Conservation (phyloP, 257 asterid genomes). For the Nicotiana paniculata region DNA sequence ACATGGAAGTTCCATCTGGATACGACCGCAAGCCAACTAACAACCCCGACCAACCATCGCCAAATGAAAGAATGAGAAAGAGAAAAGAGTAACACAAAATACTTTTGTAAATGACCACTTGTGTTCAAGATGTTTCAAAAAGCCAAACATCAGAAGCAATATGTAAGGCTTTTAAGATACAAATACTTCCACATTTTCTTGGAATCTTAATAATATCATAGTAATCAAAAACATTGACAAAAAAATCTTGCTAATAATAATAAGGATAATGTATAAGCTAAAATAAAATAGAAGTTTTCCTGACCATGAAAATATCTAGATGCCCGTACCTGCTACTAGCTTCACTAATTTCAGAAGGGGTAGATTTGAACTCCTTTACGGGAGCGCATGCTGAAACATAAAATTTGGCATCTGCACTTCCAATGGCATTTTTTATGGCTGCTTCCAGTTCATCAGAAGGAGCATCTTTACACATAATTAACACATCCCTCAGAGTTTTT, state of each 20-base stretch:
- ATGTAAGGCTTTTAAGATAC: neutral
- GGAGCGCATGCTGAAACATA: conserved; percentile 40
- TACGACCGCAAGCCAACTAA: neutral
- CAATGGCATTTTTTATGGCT: conserved; percentile 46
- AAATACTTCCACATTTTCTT: neutral
- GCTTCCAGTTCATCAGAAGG: conserved; percentile 42
- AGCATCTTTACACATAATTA: conserved; percentile 59
- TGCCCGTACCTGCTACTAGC: conserved; percentile 38
- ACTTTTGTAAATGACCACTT: neutral
- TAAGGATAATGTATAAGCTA: neutral
- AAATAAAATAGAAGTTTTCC: neutral
- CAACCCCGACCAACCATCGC: neutral
- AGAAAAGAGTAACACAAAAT: neutral
- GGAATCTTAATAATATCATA: neutral
- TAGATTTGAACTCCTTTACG: conserved; percentile 30
- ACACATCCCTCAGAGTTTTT: conserved; percentile 57
- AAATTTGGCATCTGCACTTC: conserved; percentile 27
- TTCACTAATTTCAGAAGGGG: conserved; percentile 30
- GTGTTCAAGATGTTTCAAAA: neutral
- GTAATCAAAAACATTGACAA: neutral
- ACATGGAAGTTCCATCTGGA: neutral
- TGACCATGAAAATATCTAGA: neutral
- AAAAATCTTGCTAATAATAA: neutral
- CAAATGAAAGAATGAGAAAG: neutral
- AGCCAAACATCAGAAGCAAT: neutral